Conservation (phyloP, 2,329 filamentous ascomycete genomes). For the Catunica adiposa region DNA sequence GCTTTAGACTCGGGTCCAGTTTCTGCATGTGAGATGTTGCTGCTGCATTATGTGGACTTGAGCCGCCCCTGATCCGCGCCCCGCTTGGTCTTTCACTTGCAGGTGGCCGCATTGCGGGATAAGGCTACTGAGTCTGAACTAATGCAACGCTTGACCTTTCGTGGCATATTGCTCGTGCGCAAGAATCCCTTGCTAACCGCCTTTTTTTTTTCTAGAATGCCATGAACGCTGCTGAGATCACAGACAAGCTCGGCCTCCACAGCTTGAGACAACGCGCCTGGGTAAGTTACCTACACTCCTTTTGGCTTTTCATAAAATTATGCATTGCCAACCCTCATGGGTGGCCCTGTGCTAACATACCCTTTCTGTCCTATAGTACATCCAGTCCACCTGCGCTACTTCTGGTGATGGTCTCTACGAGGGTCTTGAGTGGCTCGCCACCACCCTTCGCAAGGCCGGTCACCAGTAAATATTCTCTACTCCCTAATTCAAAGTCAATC, state of each 20-base stretch:
- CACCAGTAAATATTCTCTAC: conserved; percentile 35
- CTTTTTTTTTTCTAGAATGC: conserved; percentile 51
- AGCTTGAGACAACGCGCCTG: conserved; percentile 95
- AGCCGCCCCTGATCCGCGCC: not conserved
- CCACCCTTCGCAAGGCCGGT: conserved; percentile 62
- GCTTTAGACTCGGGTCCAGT: too few species aligned
- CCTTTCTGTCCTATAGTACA: conserved; percentile 47
- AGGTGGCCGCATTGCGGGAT: not conserved
- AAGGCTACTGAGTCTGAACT: not conserved
- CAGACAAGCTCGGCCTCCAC: conserved; percentile 98
- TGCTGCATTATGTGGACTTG: too few species aligned
- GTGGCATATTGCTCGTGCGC: not conserved
- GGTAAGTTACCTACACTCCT: conserved; percentile 48
- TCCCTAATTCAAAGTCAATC: conserved; percentile 13
- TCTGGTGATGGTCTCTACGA: conserved; percentile 99
- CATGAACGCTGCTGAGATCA: conserved; percentile 99
- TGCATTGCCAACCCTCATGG: conserved; percentile 14
- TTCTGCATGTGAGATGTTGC: too few species aligned
- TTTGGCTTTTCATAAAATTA: not conserved
- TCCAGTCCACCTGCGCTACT: conserved; percentile 98
- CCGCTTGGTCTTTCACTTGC: not conserved
- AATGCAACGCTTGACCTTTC: not conserved
- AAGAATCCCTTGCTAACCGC: conserved; percentile 6
- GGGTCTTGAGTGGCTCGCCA: conserved; percentile 87
- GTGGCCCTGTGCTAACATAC: conserved; percentile 6